These are phyloP conservation scores for Aspergillus sergii DNA, from an alignment of 2,329 filamentous ascomycete species.

Conservation along the genomic window DNA sequence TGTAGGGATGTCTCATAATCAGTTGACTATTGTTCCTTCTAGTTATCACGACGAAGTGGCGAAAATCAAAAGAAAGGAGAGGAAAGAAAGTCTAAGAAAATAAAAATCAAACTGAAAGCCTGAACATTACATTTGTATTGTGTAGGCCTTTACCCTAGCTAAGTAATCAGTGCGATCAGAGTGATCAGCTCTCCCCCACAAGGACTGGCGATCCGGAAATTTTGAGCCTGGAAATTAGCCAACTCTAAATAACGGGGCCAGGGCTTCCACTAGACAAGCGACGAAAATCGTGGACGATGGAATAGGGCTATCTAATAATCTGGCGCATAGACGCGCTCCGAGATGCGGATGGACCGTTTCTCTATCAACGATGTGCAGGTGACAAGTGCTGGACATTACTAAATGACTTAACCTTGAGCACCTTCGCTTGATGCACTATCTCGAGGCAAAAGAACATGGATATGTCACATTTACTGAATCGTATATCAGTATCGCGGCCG, in stretches of 20 bases:
- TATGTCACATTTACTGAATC: conserved; percentile 3
- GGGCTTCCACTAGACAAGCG: background rate
- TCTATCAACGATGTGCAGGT: background rate
- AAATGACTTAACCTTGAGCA: too few species aligned
- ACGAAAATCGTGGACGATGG: background rate
- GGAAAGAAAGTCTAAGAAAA: background rate
- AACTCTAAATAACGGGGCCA: conserved; percentile 5
- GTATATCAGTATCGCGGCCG: background rate
- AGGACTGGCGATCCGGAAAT: conserved; percentile 13
- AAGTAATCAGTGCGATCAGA: conserved; percentile 4
- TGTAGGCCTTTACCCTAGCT: background rate
- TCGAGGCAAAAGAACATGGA: background rate
- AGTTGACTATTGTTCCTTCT: conserved; percentile 8
- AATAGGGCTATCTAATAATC: background rate
- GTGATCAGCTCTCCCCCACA: conserved; percentile 6
- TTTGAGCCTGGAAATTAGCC: conserved; percentile 1
- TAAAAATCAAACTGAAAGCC: background rate
- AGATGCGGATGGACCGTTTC: background rate
- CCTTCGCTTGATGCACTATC: background rate
- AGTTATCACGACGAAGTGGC: conserved; percentile 3
- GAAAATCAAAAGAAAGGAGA: background rate
- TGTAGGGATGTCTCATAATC: conserved; percentile 5
- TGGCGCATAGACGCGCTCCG: conserved; percentile 6
- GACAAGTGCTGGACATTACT: too few species aligned
- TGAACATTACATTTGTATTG: background rate